Evolutionary conservation across 2,329 filamentous ascomycete genomes (phyloP), one percentile per base, ranked within the genome.

Genomic region (Pestalotiopsis fici): DNA sequence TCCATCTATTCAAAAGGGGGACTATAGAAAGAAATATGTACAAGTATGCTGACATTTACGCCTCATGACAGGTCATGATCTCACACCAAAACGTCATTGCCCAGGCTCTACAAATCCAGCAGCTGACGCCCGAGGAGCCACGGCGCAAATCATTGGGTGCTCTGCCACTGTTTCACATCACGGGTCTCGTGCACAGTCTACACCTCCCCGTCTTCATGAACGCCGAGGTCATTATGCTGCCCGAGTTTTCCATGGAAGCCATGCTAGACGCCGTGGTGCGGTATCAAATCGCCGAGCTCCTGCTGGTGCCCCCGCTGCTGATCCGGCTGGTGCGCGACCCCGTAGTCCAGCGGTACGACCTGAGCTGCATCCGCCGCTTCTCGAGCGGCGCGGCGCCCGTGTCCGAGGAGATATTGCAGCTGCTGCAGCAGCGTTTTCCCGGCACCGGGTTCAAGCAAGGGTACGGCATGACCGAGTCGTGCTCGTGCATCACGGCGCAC

Each of bases 391-490:
- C 89, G 0, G 89, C 89, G 0, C 89, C 89, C 0, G 76, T 89
- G 3, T 83, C 81, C 2, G 79, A 81, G 5, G 86, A 91, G 73
- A 85, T 91, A 65, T 80, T 91, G 18, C 82, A 85, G 27, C 80
- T 85, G 27, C 78, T 91, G 15, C 77, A 86, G 67, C 79, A 82
- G 68, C 85, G 83, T 60, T 91, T 90, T 71, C 89, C 88, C 0
- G 78, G 83, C 1, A 88, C 85, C 0, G 87, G 87, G 0, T 89
- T 91, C 76, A 88, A 88, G 71, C 89, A 91, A 73, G 88, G 88
- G 1, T 91, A 91, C 71, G 90, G 90, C 31, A 91, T 92, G 88
- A 92, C 90, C 0, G 90, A 91, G 75, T 86, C 83, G 0, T 91
- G 88, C 74, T 83, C 81, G 2, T 90, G 87, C 70, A 89, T 92